A percentile compares a stretch with the other conserved stretches of the same genome.
Conservation (phyloP, 106 monocot genomes). For the Dioscorea alata region DNA sequence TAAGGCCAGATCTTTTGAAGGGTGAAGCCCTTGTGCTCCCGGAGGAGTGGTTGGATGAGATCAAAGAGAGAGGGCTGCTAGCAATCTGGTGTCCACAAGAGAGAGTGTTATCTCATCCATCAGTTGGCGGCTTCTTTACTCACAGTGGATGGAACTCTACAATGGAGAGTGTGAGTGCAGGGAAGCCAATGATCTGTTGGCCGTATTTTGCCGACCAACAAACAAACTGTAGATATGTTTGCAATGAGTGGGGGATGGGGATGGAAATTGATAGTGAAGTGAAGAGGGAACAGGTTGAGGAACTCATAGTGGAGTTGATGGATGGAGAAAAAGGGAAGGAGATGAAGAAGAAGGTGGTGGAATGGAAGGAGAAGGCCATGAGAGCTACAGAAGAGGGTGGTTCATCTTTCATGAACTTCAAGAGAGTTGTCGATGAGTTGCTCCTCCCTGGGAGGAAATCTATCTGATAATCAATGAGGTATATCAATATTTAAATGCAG, state of each 20-base stretch:
- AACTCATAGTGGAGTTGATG: constrained; percentile 40
- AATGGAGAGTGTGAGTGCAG: constrained; percentile 34
- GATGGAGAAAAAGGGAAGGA: constrained; percentile 38
- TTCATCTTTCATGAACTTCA: constrained; percentile 19
- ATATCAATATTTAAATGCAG: too few relatives aligned
- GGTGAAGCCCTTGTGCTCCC: constrained; percentile 28
- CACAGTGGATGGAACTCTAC: constrained; percentile 73
- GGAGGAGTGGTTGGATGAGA: constrained; percentile 23
- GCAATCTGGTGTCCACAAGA: constrained; percentile 52
- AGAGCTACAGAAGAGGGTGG: constrained; percentile 19
- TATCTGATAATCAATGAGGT: too few relatives aligned
- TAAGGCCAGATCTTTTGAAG: constrained; percentile 29
- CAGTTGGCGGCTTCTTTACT: constrained; percentile 39
- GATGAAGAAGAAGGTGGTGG: constrained; percentile 25
- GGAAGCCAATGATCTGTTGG: constrained; percentile 46
- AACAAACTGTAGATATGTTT: constrained; percentile 34
- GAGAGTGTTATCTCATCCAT: constrained; percentile 26
- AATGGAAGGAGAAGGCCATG: constrained; percentile 28
- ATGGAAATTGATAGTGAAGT: constrained; percentile 41
- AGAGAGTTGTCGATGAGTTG: constrained; percentile 17
- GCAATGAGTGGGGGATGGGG: constrained; percentile 44
- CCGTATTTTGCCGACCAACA: constrained; percentile 49
- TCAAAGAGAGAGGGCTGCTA: constrained; percentile 15
- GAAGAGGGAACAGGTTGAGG: constrained; percentile 29
- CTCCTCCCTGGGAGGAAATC: background rate